Percentiles rank a stretch among this genome's conserved stretches.
These are phyloP conservation scores for Yarrowia galli DNA, from an alignment of 1,139 yeast species.

Conservation along the genomic window DNA sequence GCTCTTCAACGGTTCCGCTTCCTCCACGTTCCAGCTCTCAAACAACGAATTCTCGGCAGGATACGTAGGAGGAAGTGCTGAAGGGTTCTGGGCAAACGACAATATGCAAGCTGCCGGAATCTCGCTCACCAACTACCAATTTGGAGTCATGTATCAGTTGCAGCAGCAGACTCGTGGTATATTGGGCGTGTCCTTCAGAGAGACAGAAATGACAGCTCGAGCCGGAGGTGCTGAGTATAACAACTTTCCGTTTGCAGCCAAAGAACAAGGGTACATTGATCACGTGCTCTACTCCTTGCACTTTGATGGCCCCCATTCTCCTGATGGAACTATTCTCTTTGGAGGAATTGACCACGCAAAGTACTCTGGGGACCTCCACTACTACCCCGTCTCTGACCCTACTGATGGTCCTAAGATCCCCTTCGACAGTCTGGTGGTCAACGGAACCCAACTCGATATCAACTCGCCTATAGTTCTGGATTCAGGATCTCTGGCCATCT, in stretches of 20 bases:
- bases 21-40: not conserved
- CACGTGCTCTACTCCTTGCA: not conserved
- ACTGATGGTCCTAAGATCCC: not conserved
- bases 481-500: not conserved
- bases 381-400: not conserved
- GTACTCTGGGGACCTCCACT: not conserved
- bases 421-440: not conserved
- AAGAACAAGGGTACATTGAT: not conserved
- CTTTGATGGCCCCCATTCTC: not conserved
- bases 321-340: not conserved
- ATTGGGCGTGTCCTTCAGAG: not conserved
- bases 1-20: not conserved
- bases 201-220: too few species aligned
- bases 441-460: not conserved
- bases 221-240: not conserved
- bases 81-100: not conserved
- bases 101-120: not conserved
- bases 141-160: not conserved
- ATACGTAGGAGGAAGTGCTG: not conserved
- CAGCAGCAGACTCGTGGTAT: not conserved
- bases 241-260: not conserved
- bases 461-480: not conserved
- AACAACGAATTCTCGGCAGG: not conserved
- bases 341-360: slow-evolving; percentile 2
- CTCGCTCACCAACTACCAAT: not conserved